A percentile compares a stretch with the other conserved stretches of the same genome.
Conservation (phyloP, 2,329 filamentous ascomycete genomes). For the Allantophomopsis lycopodina region DNA sequence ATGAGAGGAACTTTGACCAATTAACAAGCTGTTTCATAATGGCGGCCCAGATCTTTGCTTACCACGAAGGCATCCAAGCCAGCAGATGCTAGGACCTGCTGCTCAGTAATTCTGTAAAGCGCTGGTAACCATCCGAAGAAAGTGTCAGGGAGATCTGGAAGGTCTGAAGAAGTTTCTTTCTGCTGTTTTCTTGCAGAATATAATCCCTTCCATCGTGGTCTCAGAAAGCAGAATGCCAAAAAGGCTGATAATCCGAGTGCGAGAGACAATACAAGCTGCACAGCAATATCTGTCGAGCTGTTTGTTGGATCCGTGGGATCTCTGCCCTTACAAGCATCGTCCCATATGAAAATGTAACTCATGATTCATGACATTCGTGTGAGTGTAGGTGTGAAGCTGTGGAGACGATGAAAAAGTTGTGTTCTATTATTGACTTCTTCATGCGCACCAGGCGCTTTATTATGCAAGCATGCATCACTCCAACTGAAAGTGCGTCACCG, state of each 20-base stretch:
- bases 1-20: slow-evolving; percentile 57
- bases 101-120: slow-evolving; percentile 72
- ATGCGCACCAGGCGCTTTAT: too few species aligned
- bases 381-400: too few species aligned
- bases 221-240: slow-evolving; percentile 64
- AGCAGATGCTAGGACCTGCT: slow-evolving; percentile 79
- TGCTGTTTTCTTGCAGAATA: slow-evolving; percentile 82
- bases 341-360: slow-evolving; percentile 3
- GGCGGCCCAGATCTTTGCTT: slow-evolving; percentile 18
- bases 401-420: too few species aligned
- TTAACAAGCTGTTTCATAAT: slow-evolving; percentile 5
- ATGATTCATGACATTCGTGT: slow-evolving; percentile 2
- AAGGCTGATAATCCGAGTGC: slow-evolving; percentile 59
- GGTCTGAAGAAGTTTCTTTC: slow-evolving; percentile 37
- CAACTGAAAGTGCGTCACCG: too few species aligned
- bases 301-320: slow-evolving; percentile 14
- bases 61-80: slow-evolving; percentile 92
- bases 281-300: slow-evolving; percentile 17
- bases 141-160: slow-evolving; percentile 71
- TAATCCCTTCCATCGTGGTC: slow-evolving; percentile 81
- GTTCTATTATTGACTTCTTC: too few species aligned
- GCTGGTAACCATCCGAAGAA: slow-evolving; percentile 90
- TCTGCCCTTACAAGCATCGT: slow-evolving; percentile 8
- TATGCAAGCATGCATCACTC: too few species aligned
- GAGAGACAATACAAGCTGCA: slow-evolving; percentile 62